A percentile compares a stretch with the other conserved stretches of the same genome.
Evolutionary conservation across 768 basidiomycete genomes (phyloP).

Genomic region (Candolleomyces efflorescens): DNA sequence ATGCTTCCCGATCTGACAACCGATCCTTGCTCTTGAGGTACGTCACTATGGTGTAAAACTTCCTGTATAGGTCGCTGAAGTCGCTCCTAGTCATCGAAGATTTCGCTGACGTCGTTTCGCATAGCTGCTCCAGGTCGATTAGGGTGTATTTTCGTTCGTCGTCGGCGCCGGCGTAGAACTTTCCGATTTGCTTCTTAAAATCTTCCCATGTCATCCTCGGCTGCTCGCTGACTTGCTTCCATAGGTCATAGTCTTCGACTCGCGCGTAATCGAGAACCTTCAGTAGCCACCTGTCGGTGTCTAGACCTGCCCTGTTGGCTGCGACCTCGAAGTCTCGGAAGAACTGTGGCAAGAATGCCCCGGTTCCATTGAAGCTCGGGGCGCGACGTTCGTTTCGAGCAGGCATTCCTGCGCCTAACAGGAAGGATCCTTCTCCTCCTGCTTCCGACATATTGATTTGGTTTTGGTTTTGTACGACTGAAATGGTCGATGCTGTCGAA

Average conservation of each 20-base stretch:
- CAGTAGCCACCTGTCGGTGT: background rate
- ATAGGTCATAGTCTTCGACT: background rate
- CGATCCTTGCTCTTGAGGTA: background rate
- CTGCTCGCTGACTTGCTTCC: background rate
- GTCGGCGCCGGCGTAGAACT: background rate
- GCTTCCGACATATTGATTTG: too few relatives aligned
- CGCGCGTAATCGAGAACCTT: background rate
- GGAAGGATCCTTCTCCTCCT: too few relatives aligned
- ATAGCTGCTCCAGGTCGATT: background rate
- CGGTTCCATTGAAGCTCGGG: background rate
- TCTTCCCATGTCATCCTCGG: background rate
- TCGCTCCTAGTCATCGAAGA: background rate
- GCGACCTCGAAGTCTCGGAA: background rate
- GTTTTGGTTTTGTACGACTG: too few relatives aligned
- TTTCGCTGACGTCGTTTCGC: background rate
- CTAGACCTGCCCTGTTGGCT: background rate
- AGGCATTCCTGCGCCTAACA: background rate
- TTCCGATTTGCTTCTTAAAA: background rate
- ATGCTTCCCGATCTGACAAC: background rate
- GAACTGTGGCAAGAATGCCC: background rate
- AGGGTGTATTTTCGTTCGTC: background rate
- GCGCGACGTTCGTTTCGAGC: background rate
- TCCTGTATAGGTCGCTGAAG: background rate
- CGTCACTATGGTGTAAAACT: background rate
- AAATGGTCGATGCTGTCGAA: too few relatives aligned